A percentile compares a stretch with the other conserved stretches of the same genome.
Conservation (phyloP, 345 rosid genomes). For the Camelina sativa region DNA sequence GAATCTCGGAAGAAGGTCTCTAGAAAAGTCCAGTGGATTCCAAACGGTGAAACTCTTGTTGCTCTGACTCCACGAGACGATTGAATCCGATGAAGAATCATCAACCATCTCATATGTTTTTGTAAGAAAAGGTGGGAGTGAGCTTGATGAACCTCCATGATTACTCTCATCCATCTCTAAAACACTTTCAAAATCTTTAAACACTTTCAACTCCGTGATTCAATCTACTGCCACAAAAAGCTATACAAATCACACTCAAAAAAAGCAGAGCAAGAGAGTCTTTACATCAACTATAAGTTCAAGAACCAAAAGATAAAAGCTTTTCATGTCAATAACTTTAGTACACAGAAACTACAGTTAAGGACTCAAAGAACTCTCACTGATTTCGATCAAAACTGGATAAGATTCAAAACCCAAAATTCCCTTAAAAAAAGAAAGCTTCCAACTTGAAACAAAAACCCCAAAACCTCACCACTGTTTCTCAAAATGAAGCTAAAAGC, state of each 20-base stretch:
- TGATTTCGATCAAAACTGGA: conserved; percentile 15
- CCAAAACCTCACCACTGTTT: conserved; percentile 7
- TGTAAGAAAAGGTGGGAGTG: conserved; percentile 85
- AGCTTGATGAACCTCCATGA: conserved; percentile 64
- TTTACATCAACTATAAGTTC: not conserved
- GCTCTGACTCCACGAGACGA: conserved; percentile 80
- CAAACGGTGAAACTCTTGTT: conserved; percentile 80
- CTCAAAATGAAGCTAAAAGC: conserved; percentile 22
- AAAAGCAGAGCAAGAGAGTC: not conserved
- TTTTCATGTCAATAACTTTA: conserved; percentile 13
- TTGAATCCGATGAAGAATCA: conserved; percentile 68
- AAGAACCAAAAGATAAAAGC: not conserved
- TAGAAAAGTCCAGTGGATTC: conserved; percentile 80
- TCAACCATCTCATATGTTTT: conserved; percentile 96
- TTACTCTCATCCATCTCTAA: conserved; percentile 68
- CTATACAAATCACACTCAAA: not conserved
- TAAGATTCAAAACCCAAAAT: conserved; percentile 10
- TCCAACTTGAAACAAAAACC: not conserved
- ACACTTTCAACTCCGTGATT: not conserved
- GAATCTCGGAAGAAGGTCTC: conserved; percentile 81
- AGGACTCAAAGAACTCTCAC: not conserved
- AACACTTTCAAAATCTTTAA: not conserved
- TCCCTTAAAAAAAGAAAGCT: conserved; percentile 34
- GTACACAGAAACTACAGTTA: not conserved
- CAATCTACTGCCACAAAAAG: not conserved